These are phyloP conservation scores for Sarcomyxa edulis DNA, from an alignment of 768 basidiomycete genomes.

Conservation along the genomic window DNA sequence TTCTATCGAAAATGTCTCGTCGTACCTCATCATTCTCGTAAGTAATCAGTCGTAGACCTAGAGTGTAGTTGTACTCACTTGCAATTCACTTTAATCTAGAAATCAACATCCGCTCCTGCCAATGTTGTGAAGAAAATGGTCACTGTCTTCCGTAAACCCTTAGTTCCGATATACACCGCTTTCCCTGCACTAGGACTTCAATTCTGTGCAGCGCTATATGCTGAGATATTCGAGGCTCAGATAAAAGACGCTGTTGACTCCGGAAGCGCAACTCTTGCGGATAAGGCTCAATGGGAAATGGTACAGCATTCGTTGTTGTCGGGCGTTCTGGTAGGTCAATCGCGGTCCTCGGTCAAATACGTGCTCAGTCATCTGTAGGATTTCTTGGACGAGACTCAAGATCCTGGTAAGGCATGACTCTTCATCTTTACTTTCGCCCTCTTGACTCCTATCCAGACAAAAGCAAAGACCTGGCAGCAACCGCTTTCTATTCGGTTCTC, in stretches of 20 bases:
- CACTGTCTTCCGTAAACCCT: slow-evolving; percentile 32
- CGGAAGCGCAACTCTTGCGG: slow-evolving; percentile 14
- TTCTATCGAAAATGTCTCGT: slow-evolving; percentile 33
- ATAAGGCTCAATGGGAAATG: slow-evolving; percentile 36
- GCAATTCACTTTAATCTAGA: slow-evolving; percentile 22
- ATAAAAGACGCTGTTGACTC: no score
- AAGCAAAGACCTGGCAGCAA: slow-evolving; percentile 21
- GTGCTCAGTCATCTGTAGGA: slow-evolving; percentile 13
- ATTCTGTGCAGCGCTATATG: slow-evolving; percentile 35
- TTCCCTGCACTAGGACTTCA: slow-evolving; percentile 33
- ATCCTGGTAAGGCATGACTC: slow-evolving; percentile 17
- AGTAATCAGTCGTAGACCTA: no score
- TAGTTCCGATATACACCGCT: slow-evolving; percentile 38
- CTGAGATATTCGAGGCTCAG: slow-evolving; percentile 31
- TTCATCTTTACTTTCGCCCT: not conserved
- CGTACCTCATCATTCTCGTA: slow-evolving; percentile 39
- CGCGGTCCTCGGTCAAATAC: not conserved
- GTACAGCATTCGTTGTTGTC: slow-evolving; percentile 44
- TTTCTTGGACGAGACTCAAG: slow-evolving; percentile 24
- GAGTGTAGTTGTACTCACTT: not conserved
- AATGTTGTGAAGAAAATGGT: slow-evolving; percentile 31
- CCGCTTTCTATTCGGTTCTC: slow-evolving; percentile 8
- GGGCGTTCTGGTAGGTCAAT: slow-evolving; percentile 39
- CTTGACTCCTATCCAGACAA: slow-evolving; percentile 21
- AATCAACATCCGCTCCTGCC: slow-evolving; percentile 30